phyloP scores from a whole-genome alignment of 1,284 basidiomycete species.

The Ganoderma sp. region DNA sequence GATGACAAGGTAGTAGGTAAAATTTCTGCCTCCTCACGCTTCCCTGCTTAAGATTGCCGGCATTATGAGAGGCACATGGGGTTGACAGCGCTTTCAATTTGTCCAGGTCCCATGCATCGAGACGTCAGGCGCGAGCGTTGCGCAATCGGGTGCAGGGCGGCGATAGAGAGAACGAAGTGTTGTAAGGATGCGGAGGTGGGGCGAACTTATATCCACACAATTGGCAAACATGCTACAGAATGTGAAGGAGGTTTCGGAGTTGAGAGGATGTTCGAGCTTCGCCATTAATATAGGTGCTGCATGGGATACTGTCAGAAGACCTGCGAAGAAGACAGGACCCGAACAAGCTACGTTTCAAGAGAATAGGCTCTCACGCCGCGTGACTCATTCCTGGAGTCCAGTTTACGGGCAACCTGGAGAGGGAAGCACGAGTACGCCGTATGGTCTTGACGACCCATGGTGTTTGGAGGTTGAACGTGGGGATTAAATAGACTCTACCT shows the following conservation, averaged over 20 bases:
- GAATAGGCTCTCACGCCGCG: background rate
- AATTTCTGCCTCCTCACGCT: background rate
- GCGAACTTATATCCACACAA: background rate
- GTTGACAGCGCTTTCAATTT: background rate
- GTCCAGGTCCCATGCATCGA: background rate
- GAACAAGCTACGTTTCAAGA: background rate
- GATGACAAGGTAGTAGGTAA: background rate
- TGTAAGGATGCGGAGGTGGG: background rate
- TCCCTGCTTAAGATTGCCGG: background rate
- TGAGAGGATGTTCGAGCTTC: background rate
- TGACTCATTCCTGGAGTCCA: background rate
- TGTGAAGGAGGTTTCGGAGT: background rate
- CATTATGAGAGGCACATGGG: background rate
- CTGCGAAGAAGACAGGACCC: background rate
- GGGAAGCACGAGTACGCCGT: background rate
- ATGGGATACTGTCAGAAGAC: background rate
- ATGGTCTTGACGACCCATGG: background rate
- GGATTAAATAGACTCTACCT: no score
- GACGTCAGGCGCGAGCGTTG: background rate
- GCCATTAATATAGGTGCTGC: background rate
- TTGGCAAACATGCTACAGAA: background rate
- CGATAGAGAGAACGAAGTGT: background rate
- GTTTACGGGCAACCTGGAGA: background rate
- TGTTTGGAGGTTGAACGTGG: no score
- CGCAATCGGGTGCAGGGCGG: background rate